Base-by-base conservation (phyloP, 108 stramenopile genomes). In the Conticribra weissflogii region DNA sequence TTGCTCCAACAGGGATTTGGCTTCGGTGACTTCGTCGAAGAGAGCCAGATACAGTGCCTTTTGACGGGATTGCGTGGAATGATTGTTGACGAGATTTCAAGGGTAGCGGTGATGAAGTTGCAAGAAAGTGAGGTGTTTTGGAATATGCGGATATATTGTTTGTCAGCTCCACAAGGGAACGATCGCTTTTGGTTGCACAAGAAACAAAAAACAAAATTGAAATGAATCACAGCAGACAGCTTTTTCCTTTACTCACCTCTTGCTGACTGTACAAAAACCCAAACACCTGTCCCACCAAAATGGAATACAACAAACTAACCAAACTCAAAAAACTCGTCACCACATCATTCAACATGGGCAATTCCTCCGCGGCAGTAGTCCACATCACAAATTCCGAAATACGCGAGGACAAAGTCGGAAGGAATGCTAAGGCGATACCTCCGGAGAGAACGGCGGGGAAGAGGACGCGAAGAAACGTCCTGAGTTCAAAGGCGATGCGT, bases 1-100 rank as follows among this genome's bases (percentile, higher is more conserved):
- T 68, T 95, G 93, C 75, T 95, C 93, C 57, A 95, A 61, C 0
- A 95, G 70, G 1, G 83, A 86, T 67, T 95, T 95, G 9, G 93
- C 88, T 58, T 81, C 88, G 3, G 93, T 86, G 14, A 95, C 93
- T 74, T 95, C 93, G 33, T 91, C 81, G 60, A 89, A 95, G 19
- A 95, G 79, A 4, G 89, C 85, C n/a, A 85, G 66, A 63, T 95
- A 95, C 0, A 82, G 60, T n/a, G 77, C 77, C 69, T 71, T 48
- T 63, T 30, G 1, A 24, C 5, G 14, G 16, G 16, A 9, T 30
- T n/a, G n/a, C 7, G 16, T 50, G 5, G 24, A 25, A 56, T 3
- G 23, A 56, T 16, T 7, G 17, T 25, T 15, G 55, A 56, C 14
- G 17, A 30, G 55, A 24, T 41, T 12, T 12, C 5, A 41, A 9